phyloP scores from a whole-genome alignment of 345 rosid species.

The Lumnitzera racemosa region DNA sequence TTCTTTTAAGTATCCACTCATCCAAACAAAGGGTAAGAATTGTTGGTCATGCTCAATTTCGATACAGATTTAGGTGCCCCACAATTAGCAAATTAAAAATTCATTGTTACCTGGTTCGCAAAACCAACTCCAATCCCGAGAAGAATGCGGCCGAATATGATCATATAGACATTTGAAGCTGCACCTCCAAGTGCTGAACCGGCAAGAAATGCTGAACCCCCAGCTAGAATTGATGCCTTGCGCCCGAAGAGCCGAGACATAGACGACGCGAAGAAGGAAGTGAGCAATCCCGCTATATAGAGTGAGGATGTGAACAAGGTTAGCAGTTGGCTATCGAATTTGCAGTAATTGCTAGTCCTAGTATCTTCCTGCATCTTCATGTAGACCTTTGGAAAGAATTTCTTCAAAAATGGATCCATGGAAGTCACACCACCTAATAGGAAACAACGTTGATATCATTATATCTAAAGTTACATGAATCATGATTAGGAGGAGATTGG shows the following conservation, averaged over 20 bases:
- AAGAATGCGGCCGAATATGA: conserved; percentile 56
- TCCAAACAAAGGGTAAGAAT: neutral
- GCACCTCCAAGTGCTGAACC: conserved; percentile 58
- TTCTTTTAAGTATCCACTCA: no score
- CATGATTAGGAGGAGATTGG: no score
- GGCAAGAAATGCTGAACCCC: conserved; percentile 52
- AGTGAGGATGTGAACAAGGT: conserved; percentile 80
- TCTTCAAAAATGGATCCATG: conserved; percentile 58
- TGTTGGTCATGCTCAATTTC: neutral
- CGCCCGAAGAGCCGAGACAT: conserved; percentile 54
- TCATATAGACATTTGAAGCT: conserved; percentile 45
- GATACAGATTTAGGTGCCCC: neutral
- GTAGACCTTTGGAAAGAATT: conserved; percentile 51
- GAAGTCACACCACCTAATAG: conserved; percentile 71
- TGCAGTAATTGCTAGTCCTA: conserved; percentile 57
- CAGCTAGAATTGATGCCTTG: conserved; percentile 51
- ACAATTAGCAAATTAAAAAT: neutral
- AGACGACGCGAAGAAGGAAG: conserved; percentile 51
- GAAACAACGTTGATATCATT: neutral
- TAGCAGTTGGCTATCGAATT: conserved; percentile 57
- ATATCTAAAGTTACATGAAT: no score
- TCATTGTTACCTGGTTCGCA: conserved; percentile 52
- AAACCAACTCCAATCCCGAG: conserved; percentile 73
- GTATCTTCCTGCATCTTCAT: conserved; percentile 40
- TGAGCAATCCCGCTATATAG: conserved; percentile 54